These are phyloP conservation scores for Trichophyton benhamiae DNA, from an alignment of 2,329 filamentous ascomycete genomes.

Conservation along the genomic window DNA sequence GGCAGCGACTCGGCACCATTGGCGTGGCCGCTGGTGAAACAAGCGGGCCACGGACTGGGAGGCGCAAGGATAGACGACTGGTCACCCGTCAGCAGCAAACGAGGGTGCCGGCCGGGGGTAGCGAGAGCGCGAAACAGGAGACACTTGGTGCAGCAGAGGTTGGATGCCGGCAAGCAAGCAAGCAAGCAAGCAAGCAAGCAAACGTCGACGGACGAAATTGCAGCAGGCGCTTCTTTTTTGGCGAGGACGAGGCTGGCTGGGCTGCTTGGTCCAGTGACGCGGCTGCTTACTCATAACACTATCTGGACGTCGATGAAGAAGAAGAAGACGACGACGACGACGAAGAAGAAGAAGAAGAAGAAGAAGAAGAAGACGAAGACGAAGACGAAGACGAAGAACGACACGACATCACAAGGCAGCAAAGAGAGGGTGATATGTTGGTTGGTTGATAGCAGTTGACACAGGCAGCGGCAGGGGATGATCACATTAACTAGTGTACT, in stretches of 20 bases:
- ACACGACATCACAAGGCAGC: too few species aligned
- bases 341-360: too few species aligned
- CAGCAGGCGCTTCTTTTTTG: too few species aligned
- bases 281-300: neutral
- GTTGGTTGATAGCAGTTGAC: too few species aligned
- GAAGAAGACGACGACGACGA: too few species aligned
- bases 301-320: too few species aligned
- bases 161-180: neutral
- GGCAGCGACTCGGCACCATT: constrained; percentile 2
- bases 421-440: too few species aligned
- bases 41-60: constrained; percentile 1
- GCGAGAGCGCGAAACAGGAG: neutral
- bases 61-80: neutral
- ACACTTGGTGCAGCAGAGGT: neutral
- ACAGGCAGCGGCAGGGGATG: too few species aligned
- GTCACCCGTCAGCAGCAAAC: neutral
- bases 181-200: neutral
- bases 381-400: too few species aligned
- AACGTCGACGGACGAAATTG: too few species aligned
- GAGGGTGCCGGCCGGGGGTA: neutral
- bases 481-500: neutral
- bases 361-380: too few species aligned
- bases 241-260: too few species aligned
- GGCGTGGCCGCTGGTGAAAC: neutral
- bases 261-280: neutral